These are phyloP conservation scores for Dipodascopsis uninucleata DNA, from an alignment of 805 yeast species.

Conservation along the genomic window DNA sequence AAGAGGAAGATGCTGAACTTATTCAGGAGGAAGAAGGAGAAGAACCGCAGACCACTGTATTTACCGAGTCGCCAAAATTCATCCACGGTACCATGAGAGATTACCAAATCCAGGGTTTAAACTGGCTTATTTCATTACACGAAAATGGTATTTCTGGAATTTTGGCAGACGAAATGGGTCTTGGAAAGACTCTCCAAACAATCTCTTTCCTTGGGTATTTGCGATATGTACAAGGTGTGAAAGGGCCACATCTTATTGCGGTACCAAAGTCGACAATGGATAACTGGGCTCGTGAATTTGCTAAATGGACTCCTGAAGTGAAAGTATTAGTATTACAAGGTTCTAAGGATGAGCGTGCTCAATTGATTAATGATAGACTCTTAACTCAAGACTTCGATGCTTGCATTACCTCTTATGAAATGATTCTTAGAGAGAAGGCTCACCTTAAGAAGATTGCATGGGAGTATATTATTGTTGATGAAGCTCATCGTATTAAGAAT, in stretches of 20 bases:
- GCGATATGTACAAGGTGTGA: conserved; percentile 69
- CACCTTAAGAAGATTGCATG: conserved; percentile 77
- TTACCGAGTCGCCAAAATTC: conserved; percentile 81
- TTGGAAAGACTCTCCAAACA: conserved; percentile 94
- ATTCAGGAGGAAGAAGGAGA: conserved; percentile 73
- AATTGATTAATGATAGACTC: conserved; percentile 54
- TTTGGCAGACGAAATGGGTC: conserved; percentile 97
- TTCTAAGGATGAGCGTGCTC: conserved; percentile 68
- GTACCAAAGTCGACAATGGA: conserved; percentile 96
- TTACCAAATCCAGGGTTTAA: conserved; percentile 90
- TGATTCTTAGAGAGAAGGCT: conserved; percentile 85
- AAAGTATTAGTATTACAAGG: conserved; percentile 84
- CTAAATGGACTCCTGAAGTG: conserved; percentile 94
- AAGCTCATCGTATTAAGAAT: conserved; percentile 91
- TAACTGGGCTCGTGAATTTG: conserved; percentile 94
- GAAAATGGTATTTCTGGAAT: conserved; percentile 90
- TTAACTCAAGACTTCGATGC: conserved; percentile 82
- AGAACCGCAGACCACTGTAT: conserved; percentile 52
- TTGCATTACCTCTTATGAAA: conserved; percentile 84
- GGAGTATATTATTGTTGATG: conserved; percentile 88
- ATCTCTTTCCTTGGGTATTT: conserved; percentile 86
- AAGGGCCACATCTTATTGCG: conserved; percentile 87
- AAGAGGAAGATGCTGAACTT: conserved; percentile 92
- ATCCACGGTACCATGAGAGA: conserved; percentile 75
- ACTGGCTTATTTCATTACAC: conserved; percentile 87